Percentiles rank a stretch among this genome's conserved stretches.
Evolutionary conservation across 768 basidiomycete genomes (phyloP).

Genomic region (Tephrocybe sp.): DNA sequence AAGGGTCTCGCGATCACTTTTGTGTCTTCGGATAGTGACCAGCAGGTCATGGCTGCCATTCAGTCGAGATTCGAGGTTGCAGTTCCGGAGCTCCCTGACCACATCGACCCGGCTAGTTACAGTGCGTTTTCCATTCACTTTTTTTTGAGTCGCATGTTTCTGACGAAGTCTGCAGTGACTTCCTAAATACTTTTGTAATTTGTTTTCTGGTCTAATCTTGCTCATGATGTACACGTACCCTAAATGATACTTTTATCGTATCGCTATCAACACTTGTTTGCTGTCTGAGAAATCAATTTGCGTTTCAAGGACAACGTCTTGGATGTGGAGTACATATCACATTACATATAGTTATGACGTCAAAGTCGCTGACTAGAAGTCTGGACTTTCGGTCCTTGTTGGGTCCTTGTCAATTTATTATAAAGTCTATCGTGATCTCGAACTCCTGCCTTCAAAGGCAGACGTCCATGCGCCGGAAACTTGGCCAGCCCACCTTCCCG

Average conservation of each 20-base stretch:
- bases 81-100: slow-evolving; percentile 91
- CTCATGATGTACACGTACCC: slow-evolving; percentile 14
- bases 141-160: neutral
- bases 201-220: slow-evolving; percentile 10
- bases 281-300: neutral
- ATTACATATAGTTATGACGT: slow-evolving; percentile 9
- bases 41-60: slow-evolving; percentile 92
- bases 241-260: slow-evolving; percentile 18
- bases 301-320: too few relatives aligned
- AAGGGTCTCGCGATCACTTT: slow-evolving; percentile 99
- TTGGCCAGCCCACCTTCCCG: slow-evolving; percentile 56
- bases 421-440: neutral
- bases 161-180: slow-evolving; percentile 20
- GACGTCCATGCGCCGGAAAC: slow-evolving; percentile 47
- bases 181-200: slow-evolving; percentile 18
- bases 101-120: slow-evolving; percentile 93
- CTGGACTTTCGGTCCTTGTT: too few relatives aligned
- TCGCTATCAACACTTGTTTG: neutral
- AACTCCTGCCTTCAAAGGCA: slow-evolving; percentile 2
- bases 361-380: neutral
- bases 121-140: slow-evolving; percentile 55
- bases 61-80: slow-evolving; percentile 98
- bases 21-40: slow-evolving; percentile 88
- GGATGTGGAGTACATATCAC: too few relatives aligned
- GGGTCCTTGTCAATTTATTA: neutral